A percentile compares a stretch with the other conserved stretches of the same genome.
Conservation (phyloP, 257 asterid genomes). For the Osmanthus fragrans region DNA sequence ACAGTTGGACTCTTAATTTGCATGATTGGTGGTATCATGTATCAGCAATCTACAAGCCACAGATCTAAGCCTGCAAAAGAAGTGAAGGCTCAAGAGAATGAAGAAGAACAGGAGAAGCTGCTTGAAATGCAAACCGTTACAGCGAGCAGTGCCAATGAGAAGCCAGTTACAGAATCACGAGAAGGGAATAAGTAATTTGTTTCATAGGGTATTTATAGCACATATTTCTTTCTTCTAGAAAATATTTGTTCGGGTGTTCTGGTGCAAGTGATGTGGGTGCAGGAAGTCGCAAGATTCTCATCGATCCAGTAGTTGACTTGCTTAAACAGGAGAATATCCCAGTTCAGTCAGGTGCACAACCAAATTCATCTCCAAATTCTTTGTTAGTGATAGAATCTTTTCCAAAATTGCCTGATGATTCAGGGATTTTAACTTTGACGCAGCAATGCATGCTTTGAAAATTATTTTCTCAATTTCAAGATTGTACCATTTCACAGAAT, state of each 20-base stretch:
- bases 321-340: slow-evolving; percentile 3
- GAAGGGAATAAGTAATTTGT: slow-evolving; percentile 49
- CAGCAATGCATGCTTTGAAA: not conserved
- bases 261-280: slow-evolving; percentile 15
- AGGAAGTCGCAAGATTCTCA: slow-evolving; percentile 8
- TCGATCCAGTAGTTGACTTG: not conserved
- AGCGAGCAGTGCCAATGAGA: slow-evolving; percentile 39
- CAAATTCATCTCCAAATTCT: slow-evolving; percentile 7
- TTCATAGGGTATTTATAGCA: not conserved
- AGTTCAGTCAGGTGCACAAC: slow-evolving; percentile 2
- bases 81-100: slow-evolving; percentile 41
- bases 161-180: slow-evolving; percentile 32
- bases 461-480: not conserved
- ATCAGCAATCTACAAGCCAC: slow-evolving; percentile 75
- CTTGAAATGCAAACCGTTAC: slow-evolving; percentile 64
- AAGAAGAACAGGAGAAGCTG: slow-evolving; percentile 72
- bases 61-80: slow-evolving; percentile 48
- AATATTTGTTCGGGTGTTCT: not conserved
- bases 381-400: slow-evolving; percentile 10
- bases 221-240: not conserved
- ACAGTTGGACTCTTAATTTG: slow-evolving; percentile 87
- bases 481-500: not conserved
- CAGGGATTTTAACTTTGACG: not conserved
- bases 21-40: slow-evolving; percentile 86
- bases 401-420: not conserved